These are phyloP conservation scores for Xylariaceae sp. DNA, from an alignment of 2,329 filamentous ascomycete species.

Conservation along the genomic window DNA sequence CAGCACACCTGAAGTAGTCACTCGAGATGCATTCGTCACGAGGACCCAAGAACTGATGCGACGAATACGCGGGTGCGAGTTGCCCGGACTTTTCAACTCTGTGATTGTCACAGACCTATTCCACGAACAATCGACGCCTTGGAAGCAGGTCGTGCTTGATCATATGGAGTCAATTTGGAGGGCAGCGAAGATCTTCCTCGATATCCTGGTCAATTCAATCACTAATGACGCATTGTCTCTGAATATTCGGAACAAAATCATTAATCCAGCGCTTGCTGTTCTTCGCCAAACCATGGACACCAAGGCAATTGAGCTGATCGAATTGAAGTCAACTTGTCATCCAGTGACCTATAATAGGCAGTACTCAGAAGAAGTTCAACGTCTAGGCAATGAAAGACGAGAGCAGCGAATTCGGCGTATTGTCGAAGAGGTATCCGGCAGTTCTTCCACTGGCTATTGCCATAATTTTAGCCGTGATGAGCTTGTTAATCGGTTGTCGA, in stretches of 20 bases:
- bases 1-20: no score
- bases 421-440: no score
- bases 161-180: constrained; percentile 43
- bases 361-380: constrained; percentile 30
- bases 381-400: neutral
- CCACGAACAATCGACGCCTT: constrained; percentile 50
- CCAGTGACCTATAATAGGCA: constrained; percentile 51
- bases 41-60: constrained; percentile 38
- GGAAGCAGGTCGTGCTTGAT: constrained; percentile 45
- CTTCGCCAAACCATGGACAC: neutral
- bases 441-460: no score
- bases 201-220: constrained; percentile 38
- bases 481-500: constrained; percentile 19
- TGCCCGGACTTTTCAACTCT: constrained; percentile 57
- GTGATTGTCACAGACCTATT: constrained; percentile 56
- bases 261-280: constrained; percentile 27
- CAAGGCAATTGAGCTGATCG: constrained; percentile 42
- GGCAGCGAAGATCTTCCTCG: constrained; percentile 43
- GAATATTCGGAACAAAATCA: constrained; percentile 38
- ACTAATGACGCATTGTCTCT: constrained; percentile 13
- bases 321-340: constrained; percentile 40
- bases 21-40: constrained; percentile 35
- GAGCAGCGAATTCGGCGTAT: neutral
- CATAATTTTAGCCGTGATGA: constrained; percentile 13
- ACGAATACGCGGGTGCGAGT: constrained; percentile 47